Percentiles rank a stretch among this genome's conserved stretches.
phyloP scores from a whole-genome alignment of 139 green algal species.

The Chlorella sp. region DNA sequence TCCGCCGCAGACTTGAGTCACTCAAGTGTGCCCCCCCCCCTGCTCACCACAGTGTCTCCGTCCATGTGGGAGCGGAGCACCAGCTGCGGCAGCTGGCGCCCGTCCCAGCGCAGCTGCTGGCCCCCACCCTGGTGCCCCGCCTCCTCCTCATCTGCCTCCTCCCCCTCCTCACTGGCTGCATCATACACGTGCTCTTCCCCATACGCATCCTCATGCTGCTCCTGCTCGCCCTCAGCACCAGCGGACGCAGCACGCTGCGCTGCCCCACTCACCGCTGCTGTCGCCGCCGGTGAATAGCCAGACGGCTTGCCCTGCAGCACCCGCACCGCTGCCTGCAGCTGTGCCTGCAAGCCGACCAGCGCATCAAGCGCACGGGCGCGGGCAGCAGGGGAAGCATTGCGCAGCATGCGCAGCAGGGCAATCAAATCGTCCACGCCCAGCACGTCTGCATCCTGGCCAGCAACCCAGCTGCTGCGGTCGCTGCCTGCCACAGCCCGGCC shows the following conservation, averaged over 20 bases:
- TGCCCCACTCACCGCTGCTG: too few relatives aligned
- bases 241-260: too few relatives aligned
- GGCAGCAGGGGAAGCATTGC: background rate
- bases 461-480: too few relatives aligned
- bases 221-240: background rate
- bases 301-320: background rate
- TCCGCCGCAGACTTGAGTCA: background rate
- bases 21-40: background rate
- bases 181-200: background rate
- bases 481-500: too few relatives aligned
- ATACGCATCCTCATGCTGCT: background rate
- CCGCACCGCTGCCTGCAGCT: background rate
- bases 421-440: background rate
- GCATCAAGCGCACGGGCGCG: background rate
- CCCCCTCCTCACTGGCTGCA: background rate
- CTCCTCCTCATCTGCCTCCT: background rate
- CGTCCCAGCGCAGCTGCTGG: background rate
- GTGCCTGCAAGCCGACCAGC: background rate
- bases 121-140: background rate
- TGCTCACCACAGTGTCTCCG: background rate
- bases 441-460: background rate
- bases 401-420: background rate
- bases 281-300: too few relatives aligned
- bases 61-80: background rate
- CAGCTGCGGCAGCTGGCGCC: background rate